Base-by-base conservation (phyloP, 768 basidiomycete species). In the Saitozyma podzolica region DNA sequence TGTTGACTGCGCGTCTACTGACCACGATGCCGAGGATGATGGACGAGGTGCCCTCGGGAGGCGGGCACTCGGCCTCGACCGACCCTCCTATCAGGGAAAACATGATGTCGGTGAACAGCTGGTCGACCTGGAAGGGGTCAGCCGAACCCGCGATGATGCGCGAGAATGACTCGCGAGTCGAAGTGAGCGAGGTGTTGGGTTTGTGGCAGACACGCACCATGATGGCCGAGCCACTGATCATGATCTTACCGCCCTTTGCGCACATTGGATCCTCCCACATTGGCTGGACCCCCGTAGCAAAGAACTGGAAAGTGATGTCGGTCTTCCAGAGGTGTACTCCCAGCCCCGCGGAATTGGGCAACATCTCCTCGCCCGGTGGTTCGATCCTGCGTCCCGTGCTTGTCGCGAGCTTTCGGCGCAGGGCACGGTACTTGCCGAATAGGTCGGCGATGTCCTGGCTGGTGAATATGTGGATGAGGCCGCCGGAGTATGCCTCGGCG, bases 231-330 rank as follows among this genome's bases (percentile, higher is more conserved):
- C 67, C 64, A 13, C 69, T 51, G 37, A 73, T 48, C 68, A 72
- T 73, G 40, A 75, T 58, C 58, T 69, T 71, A 2, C 74, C 72
- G 2, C 72, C 74, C 11, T 65, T 63, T 4, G 62, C 64, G 64
- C 72, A 73, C 58, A 62, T 62, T 13, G 52, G 20, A 62, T 76
- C 74, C 58, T 76, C 74, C 74, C 74, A 76, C 69, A 73, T 70
- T 3, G 74, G 74, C 54, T 59, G 60, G 20, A 76, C 65, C 4
- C 67, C 67, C 9, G 52, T 40, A 9, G 52, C 50, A 62, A 76
- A 76, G 47, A 73, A 64, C 54, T 75, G 72, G 41, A 73, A 71
- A 54, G 70, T 75, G 11, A 47, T 64, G 48, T 75, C 72, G 9
- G 65, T 65, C 2, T 20, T 54, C 64, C 70, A 60, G 11, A 45